Evolutionary conservation across 352 stramenopile species (phyloP), one percentile per base, ranked within the genome.

Genomic region (Phytophthora tubulina): DNA sequence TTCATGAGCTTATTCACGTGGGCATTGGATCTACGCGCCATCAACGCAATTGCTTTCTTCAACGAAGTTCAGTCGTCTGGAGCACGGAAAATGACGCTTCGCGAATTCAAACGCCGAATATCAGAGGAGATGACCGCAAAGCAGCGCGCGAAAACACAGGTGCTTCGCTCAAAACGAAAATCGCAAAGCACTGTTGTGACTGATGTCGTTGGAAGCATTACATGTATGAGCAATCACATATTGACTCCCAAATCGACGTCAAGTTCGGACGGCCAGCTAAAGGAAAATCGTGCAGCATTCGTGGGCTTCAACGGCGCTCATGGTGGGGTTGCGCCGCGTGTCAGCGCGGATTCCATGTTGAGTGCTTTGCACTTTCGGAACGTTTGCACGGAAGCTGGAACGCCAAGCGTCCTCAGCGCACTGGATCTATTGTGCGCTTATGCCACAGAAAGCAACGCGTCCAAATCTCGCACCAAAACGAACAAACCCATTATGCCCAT

Each of bases 41-140:
- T 63, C 6, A 70, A 63, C 9, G 52, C 42, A 3, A 63, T 39
- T n/a, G 51, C 51, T 6, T 31, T 70, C 4, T 15, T 51, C 3
- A 33, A 52, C n/a, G 2, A 33, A 14, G 3, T 30, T 36, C n/a
- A n/a, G 1, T 14, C 11, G 33, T 6, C 2, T 0, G 1, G 30
- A 9, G n/a, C 4, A 17, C 17, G 17, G 3, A 38, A n/a, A n/a
- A n/a, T n/a, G n/a, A n/a, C 21, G 7, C 54, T 71, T 5, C 46
- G 54, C 0, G 53, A 65, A 21, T 71, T 71, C 54, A 71, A 71
- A 36, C 5, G 54, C 3, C 27, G 38, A 4, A 71, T 71, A 42
- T 35, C 46, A 3, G 63, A 61, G 3, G 31, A 1, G 4, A 11
- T 53, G 38, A 58, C 51, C 17, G 1, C 35, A 31, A 44, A 56